Conservation (phyloP, 2,329 filamentous ascomycete genomes). For the Hypoxylon rubiginosum region DNA sequence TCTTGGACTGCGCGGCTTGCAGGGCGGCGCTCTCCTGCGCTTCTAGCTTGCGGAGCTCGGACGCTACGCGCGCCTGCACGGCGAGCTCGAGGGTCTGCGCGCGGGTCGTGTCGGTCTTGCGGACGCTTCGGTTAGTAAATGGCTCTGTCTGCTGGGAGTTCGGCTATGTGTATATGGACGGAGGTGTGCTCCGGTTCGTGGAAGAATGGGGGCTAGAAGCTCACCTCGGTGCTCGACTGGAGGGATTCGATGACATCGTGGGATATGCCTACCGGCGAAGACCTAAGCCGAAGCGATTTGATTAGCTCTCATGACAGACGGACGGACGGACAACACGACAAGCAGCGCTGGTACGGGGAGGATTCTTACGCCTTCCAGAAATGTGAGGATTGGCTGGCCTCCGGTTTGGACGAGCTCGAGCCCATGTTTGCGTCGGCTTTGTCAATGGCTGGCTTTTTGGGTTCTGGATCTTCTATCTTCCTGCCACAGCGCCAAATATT, state of each 20-base stretch:
- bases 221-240: slow-evolving; percentile 87
- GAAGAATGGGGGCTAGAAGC: slow-evolving; percentile 34
- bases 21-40: slow-evolving; percentile 78
- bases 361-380: slow-evolving; percentile 70
- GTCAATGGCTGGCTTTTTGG: slow-evolving; percentile 45
- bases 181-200: slow-evolving; percentile 2
- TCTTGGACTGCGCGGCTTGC: slow-evolving; percentile 74
- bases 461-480: slow-evolving; percentile 35
- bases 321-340: not conserved
- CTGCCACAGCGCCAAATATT: slow-evolving; percentile 31
- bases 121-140: slow-evolving; percentile 29
- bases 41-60: slow-evolving; percentile 85
- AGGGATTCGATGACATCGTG: slow-evolving; percentile 85
- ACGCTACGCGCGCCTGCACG: slow-evolving; percentile 86
- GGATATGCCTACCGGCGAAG: slow-evolving; percentile 72
- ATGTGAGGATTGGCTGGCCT: slow-evolving; percentile 57
- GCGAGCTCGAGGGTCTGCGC: slow-evolving; percentile 86
- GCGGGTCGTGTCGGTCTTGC: slow-evolving; percentile 94
- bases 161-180: slow-evolving; percentile 1
- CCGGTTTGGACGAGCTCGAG: slow-evolving; percentile 68
- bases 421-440: slow-evolving; percentile 63
- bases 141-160: slow-evolving; percentile 6
- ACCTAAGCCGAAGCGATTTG: slow-evolving; percentile 52
- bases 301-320: slow-evolving; percentile 10
- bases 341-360: slow-evolving; percentile 15